Percentiles rank a stretch among this genome's conserved stretches.
Conservation (phyloP, 2,329 filamentous ascomycete genomes). For the Cercospora berteroae region DNA sequence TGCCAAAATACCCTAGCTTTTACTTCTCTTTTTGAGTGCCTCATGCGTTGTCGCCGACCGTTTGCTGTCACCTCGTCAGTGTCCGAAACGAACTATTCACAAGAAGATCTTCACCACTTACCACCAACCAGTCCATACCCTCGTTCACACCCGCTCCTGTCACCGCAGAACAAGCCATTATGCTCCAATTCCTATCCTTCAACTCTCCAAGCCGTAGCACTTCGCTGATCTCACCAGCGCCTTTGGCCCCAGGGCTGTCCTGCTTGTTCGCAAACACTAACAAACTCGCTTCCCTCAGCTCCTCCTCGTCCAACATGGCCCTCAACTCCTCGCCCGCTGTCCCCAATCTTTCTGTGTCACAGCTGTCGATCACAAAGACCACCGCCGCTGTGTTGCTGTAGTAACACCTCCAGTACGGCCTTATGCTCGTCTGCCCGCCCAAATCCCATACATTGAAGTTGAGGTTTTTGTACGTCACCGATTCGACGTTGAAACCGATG, state of each 20-base stretch:
- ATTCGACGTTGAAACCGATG: slow-evolving; percentile 99
- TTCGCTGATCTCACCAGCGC: slow-evolving; percentile 94
- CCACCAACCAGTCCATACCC: slow-evolving; percentile 98
- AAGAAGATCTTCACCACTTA: slow-evolving; percentile 46
- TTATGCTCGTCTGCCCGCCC: slow-evolving; percentile 96
- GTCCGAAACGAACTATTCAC: background rate
- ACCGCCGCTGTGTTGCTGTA: slow-evolving; percentile 98
- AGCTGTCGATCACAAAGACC: slow-evolving; percentile 97
- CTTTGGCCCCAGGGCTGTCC: slow-evolving; percentile 94
- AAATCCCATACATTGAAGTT: slow-evolving; percentile 99
- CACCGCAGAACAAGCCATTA: slow-evolving; percentile 94
- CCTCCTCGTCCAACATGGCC: slow-evolving; percentile 96
- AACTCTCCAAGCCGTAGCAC: slow-evolving; percentile 85
- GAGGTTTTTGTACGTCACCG: slow-evolving; percentile 95
- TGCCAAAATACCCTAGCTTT: slow-evolving; percentile 1
- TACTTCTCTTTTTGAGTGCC: background rate
- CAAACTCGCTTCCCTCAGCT: slow-evolving; percentile 86
- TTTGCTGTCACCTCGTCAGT: slow-evolving; percentile 25
- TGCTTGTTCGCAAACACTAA: slow-evolving; percentile 99
- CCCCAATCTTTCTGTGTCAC: slow-evolving; percentile 90
- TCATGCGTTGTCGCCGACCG: slow-evolving; percentile 29
- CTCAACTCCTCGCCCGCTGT: slow-evolving; percentile 90
- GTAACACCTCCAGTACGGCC: slow-evolving; percentile 99
- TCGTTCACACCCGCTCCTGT: slow-evolving; percentile 92
- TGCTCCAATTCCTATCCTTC: slow-evolving; percentile 97